Conservation (phyloP, 2,329 filamentous ascomycete genomes). For the Apiospora malaysiana region DNA sequence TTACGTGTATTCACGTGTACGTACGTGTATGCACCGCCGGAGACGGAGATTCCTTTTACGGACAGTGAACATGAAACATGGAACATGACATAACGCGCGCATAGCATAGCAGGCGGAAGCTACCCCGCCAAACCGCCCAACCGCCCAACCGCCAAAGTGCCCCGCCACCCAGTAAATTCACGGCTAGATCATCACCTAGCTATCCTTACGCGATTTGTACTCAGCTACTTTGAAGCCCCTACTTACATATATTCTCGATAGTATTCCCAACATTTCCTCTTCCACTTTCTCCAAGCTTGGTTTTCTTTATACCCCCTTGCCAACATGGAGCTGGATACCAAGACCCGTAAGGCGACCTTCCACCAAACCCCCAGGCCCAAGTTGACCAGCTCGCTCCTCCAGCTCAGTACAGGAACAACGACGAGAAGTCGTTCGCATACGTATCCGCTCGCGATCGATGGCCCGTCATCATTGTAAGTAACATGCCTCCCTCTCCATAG, state of each 20-base stretch:
- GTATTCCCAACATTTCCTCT: not conserved
- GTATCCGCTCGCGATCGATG: conserved; percentile 85
- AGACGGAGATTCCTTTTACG: too few species aligned
- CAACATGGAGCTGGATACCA: conserved; percentile 75
- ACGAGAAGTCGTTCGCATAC: conserved; percentile 86
- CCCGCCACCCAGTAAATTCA: not conserved
- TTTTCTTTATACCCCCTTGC: not conserved
- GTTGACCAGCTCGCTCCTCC: conserved; percentile 23
- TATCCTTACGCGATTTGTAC: not conserved
- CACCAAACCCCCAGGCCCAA: not conserved
- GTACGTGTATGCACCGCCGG: too few species aligned
- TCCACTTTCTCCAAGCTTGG: not conserved
- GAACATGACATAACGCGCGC: too few species aligned
- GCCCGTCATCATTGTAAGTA: conserved; percentile 85
- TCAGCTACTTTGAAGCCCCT: too few species aligned
- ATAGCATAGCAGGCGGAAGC: not conserved
- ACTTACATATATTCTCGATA: not conserved
- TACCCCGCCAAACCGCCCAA: conserved; percentile 5
- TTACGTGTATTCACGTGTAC: too few species aligned
- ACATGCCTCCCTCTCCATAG: not conserved
- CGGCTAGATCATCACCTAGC: not conserved
- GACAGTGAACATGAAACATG: not conserved
- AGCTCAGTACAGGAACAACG: conserved; percentile 81
- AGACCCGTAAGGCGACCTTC: conserved; percentile 65
- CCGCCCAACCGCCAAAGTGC: not conserved